These are phyloP conservation scores for Skeletonema tropicum DNA, from an alignment of 108 stramenopile genomes.

Conservation along the genomic window DNA sequence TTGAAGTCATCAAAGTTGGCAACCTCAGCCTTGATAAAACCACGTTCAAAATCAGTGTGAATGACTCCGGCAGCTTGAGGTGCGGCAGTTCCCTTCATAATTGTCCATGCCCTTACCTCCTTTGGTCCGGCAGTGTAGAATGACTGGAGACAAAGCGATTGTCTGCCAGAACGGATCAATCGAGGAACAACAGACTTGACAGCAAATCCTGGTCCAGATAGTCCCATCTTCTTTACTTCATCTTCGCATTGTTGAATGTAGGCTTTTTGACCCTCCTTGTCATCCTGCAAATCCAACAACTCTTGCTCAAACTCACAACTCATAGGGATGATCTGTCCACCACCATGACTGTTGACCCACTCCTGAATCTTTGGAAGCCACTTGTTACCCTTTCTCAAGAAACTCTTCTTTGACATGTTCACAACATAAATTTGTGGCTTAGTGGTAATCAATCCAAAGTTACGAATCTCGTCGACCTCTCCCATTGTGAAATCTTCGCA, in stretches of 20 bases:
- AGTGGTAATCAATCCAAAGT: slow-evolving; percentile 95
- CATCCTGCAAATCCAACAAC: slow-evolving; percentile 75
- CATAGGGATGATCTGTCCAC: slow-evolving; percentile 97
- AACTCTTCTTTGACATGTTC: slow-evolving; percentile 95
- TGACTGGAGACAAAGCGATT: slow-evolving; percentile 93
- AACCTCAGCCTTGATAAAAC: slow-evolving; percentile 99
- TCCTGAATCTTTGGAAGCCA: slow-evolving; percentile 95
- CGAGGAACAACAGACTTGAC: slow-evolving; percentile 92
- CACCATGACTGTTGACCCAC: slow-evolving; percentile 96
- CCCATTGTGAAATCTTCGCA: slow-evolving; percentile 79
- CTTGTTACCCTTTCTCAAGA: slow-evolving; percentile 94
- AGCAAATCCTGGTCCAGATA: slow-evolving; percentile 86
- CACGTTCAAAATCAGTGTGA: slow-evolving; percentile 99
- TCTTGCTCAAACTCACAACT: slow-evolving; percentile 98
- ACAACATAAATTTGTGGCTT: slow-evolving; percentile 98
- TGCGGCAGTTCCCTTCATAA: slow-evolving; percentile 91
- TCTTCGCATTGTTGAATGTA: slow-evolving; percentile 83
- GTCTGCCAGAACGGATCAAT: slow-evolving; percentile 95
- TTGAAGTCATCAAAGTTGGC: slow-evolving; percentile 96
- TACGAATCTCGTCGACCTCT: slow-evolving; percentile 87
- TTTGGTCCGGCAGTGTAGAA: slow-evolving; percentile 99
- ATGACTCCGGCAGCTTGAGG: slow-evolving; percentile 98
- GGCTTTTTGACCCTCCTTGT: slow-evolving; percentile 72
- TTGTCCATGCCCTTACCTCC: slow-evolving; percentile 99
- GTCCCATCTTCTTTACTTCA: slow-evolving; percentile 80